Evolutionary conservation across 164 flowering plant species (phyloP).

Genomic region (Liriodendron chinense): DNA sequence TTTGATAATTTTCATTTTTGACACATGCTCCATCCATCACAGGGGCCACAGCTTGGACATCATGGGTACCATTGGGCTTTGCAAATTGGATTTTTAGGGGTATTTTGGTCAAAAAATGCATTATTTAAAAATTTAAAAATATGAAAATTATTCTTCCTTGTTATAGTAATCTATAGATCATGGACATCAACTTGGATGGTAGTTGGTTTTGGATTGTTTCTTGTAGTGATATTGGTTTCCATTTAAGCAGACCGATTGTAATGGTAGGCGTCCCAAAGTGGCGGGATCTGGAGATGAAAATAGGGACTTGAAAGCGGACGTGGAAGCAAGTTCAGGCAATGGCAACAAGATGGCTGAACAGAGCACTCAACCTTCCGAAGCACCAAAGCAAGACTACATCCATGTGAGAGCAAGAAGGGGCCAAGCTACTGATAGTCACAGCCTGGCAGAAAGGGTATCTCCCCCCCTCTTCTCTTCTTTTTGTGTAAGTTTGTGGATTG

Average conservation of each 20-base stretch:
- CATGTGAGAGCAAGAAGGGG: conserved; percentile 98
- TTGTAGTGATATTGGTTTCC: neutral
- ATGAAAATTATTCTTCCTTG: no score
- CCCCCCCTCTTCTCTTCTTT: neutral
- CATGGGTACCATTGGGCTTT: no score
- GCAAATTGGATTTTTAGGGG: no score
- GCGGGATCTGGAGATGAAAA: conserved; percentile 43
- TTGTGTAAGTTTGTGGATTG: no score
- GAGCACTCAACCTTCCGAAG: conserved; percentile 46
- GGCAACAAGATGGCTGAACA: conserved; percentile 44
- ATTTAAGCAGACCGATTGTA: conserved; percentile 39
- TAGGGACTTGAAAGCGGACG: conserved; percentile 52
- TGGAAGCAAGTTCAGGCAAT: conserved; percentile 47
- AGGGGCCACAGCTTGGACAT: no score
- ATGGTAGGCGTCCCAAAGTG: conserved; percentile 48
- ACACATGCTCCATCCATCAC: no score
- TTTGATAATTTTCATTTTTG: no score
- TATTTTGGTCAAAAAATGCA: no score
- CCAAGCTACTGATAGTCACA: conserved; percentile 99
- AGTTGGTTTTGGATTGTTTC: no score
- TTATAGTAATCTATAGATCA: no score
- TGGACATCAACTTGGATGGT: no score
- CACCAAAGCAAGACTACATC: conserved; percentile 78
- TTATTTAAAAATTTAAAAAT: no score
- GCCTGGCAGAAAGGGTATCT: conserved; percentile 92